Evolutionary conservation across 257 asterid genomes (phyloP), one percentile per base, ranked within the genome.

Genomic region (Gentiana macrophylla): DNA sequence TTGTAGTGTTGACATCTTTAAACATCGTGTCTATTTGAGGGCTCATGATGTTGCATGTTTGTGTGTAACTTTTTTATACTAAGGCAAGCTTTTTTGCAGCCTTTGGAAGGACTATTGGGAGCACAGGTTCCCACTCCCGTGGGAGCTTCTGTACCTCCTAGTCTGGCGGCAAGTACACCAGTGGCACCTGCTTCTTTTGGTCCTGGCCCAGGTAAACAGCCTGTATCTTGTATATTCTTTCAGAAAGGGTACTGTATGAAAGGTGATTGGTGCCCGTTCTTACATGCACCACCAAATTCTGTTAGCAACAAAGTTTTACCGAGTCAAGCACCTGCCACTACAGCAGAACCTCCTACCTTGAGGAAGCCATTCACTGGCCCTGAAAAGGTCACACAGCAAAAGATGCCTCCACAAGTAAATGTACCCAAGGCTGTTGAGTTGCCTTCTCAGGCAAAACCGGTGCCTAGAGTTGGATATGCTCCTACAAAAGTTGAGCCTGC

Each of bases 241-340:
- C 95, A 81, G 70, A 82, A 81, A 55, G 94, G 95, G 33, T 45
- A 50, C 66, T 89, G 97, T 59, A 53, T 81, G 41, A 89, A 77
- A 77, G 97, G 97, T 24, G 92, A 89, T 70, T 81, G 95, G 89
- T 89, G 97, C 67, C 85, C 80, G 1, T 89, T 83, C 63, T 73
- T 78, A 62, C 97, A 89, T 53, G 74, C 62, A 38, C 89, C 95
- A 45, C 89, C 95, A 45, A 69, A 62, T 53, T 55, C 81, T 56
- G 55, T 63, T 60, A 74, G 56, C 60, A 78, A 69, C 66, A 83
- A 89, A 83, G 69, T 66, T 56, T 44, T 72, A 13, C 71, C 61
- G 15, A 62, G 61, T 38, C 71, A 47, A 55, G 66, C 55, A 52
- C 57, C 65, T 50, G 38, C 51, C 47, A 34, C 61, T 8, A 32